Base-by-base conservation (phyloP, 2,329 filamentous ascomycete genomes). In the Zasmidium citrigriseum region DNA sequence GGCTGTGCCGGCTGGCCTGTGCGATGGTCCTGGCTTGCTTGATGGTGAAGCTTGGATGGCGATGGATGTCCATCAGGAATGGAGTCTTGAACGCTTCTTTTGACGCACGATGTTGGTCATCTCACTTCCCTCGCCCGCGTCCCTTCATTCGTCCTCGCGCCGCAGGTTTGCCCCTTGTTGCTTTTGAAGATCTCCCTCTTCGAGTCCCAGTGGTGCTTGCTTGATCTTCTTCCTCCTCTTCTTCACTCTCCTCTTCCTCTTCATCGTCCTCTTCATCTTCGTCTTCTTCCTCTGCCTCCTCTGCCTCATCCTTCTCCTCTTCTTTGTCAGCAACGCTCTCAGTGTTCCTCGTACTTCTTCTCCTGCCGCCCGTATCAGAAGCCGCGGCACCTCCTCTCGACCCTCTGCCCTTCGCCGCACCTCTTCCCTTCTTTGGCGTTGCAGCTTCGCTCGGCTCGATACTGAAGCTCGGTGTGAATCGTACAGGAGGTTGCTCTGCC, bases 391-490 rank as follows among this genome's bases (percentile, higher is more conserved):
- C 47, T n/a, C 59, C 52, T 20, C 64, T 66, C 2, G 50, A 59
- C 3, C 56, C 52, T 34, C 55, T 57, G n/a, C 54, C 65, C 23
- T 55, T 60, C 41, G 49, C 59, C 29, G 59, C 49, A 14, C 48
- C 61, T 16, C 53, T 58, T 22, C 49, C 52, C 44, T 51, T 60
- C 48, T 62, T 66, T 20, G 67, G 62, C 16, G 64, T 65, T 2
- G 61, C 61, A 16, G 62, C 61, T 46, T 69, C 67, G 22, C 61
- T 64, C 1, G 65, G 65, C 57, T 69, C 68, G 22, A 71, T 61
- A 46, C 66, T 68, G 52, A 74, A 70, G 29, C 62, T 68, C 3
- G 72, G 69, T 46, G 70, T 68, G 53, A 74, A 74, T 0, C 67
- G 55, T 18, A 73, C 60, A 2, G 73, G 73, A 21, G 68, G 59